Base-by-base conservation (phyloP, 371 early-diverging fungal species). In the Mortierella sp. region DNA sequence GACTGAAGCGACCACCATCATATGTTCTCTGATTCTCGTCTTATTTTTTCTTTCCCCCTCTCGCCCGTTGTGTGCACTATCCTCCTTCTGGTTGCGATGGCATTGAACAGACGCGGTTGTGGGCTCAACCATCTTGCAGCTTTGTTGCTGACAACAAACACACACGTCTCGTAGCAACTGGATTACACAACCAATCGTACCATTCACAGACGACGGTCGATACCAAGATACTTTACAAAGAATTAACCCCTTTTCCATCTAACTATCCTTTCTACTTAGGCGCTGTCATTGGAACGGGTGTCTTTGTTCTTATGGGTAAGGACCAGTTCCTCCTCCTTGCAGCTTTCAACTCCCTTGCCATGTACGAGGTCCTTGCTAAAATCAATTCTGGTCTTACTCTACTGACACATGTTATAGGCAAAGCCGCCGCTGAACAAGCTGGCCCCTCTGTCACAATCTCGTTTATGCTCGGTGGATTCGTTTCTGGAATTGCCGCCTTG, bases 381-480 rank as follows among this genome's bases (percentile, higher is more conserved):
- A 21, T 42, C 68, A 68, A 68, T 8, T 7, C 4, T 60, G 28
- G 16, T 5, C 31, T 9, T 14, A 63, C 75, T 84, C 91, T 78
- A 92, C 91, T 28, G 79, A 93, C 34, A 45, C 42, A 73, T 34
- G 31, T 24, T n/a, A 91, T 93, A 52, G 96, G 96, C 74, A 86
- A 90, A 6, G 96, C 96, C 26, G 97, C 97, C 14, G 94, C 93
- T 0, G 86, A 90, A n/a, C 92, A 95, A 71, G 94, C 96, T 26
- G 97, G 97, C 1, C 97, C 97, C 8, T 95, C 95, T 21, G 92
- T 97, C 8, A 93, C 95, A 3, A 70, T 96, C 8, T 96, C 96
- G 14, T 95, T 96, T 73, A 75, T 95, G 14, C 89, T 97, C 11
- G 94, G 96, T 28, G 96, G 93, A n/a, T 60, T 96, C 48, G 93